Conservation (phyloP, 1,139 yeast species). For the Schizosaccharomyces versatilis region DNA sequence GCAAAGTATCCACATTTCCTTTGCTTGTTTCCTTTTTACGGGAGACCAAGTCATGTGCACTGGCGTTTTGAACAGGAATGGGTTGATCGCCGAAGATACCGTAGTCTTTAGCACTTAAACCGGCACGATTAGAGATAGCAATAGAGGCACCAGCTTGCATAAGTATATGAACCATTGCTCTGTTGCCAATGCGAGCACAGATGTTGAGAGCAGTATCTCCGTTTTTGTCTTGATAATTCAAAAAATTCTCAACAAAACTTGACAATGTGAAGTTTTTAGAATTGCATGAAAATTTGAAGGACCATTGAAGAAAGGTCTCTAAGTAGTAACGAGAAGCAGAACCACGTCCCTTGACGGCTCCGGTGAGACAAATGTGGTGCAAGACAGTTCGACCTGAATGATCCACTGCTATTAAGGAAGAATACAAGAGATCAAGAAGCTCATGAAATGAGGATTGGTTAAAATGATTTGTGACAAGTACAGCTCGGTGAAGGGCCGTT, state of each 20-base stretch:
- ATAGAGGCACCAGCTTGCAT: conserved; percentile 76
- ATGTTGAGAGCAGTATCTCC: conserved; percentile 80
- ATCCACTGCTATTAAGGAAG: conserved; percentile 55
- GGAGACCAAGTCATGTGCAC: background rate
- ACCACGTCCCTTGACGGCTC: conserved; percentile 48
- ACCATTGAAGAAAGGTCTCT: conserved; percentile 60
- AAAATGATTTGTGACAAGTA: conserved; percentile 66
- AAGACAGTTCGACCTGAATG: conserved; percentile 63
- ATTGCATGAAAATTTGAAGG: conserved; percentile 31
- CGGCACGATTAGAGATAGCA: conserved; percentile 55
- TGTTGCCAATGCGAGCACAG: conserved; percentile 73
- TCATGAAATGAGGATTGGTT: conserved; percentile 56
- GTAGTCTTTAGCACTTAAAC: conserved; percentile 67
- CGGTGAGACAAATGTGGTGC: conserved; percentile 71
- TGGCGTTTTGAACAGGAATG: background rate
- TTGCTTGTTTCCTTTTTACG: background rate
- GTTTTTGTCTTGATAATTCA: conserved; percentile 56
- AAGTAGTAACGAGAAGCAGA: conserved; percentile 57
- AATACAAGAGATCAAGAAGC: conserved; percentile 50
- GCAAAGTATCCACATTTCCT: conserved; percentile 6
- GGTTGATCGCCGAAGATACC: conserved; percentile 25
- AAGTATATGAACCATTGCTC: conserved; percentile 57
- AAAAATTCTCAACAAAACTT: conserved; percentile 41
- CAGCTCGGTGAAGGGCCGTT: conserved; percentile 71
- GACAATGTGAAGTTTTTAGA: conserved; percentile 28